These are phyloP conservation scores for Neurospora crassa DNA, from an alignment of 2,329 filamentous ascomycete species.

Conservation along the genomic window DNA sequence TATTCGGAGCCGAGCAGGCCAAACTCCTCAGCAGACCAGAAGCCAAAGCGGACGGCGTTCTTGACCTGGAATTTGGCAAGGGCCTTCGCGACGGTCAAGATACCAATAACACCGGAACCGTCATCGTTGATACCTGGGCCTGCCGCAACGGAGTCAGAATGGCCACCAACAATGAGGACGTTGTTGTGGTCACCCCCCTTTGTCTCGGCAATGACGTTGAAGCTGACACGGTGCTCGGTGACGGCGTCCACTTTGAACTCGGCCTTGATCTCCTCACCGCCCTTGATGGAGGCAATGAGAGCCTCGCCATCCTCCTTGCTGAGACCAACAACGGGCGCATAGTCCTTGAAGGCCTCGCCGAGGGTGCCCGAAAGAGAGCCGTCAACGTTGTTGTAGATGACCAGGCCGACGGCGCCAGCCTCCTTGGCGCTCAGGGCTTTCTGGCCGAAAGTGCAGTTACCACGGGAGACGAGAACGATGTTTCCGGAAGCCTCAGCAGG, in stretches of 20 bases:
- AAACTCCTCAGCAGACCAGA: constrained; percentile 48
- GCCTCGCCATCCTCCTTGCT: constrained; percentile 33
- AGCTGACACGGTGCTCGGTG: constrained; percentile 14
- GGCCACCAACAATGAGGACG: constrained; percentile 16
- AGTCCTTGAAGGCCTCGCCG: constrained; percentile 34
- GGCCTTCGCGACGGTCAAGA: constrained; percentile 16
- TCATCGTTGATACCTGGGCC: constrained; percentile 19
- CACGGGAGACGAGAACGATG: constrained; percentile 51
- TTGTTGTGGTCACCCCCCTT: constrained; percentile 18
- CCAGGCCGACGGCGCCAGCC: constrained; percentile 45
- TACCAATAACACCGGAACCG: constrained; percentile 17
- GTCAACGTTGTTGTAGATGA: constrained; percentile 54
- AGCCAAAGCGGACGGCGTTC: constrained; percentile 43
- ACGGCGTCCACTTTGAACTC: constrained; percentile 18
- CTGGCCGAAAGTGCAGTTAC: constrained; percentile 46
- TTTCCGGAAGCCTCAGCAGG: constrained; percentile 39
- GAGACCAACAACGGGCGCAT: constrained; percentile 44
- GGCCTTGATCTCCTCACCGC: constrained; percentile 21
- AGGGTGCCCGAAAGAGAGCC: constrained; percentile 45
- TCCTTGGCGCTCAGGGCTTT: constrained; percentile 47
- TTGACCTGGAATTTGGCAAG: constrained; percentile 25
- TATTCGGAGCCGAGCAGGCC: constrained; percentile 50
- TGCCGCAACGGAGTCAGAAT: constrained; percentile 16
- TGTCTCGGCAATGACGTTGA: constrained; percentile 19
- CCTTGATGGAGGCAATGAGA: constrained; percentile 22